Conservation (phyloP, 1,284 basidiomycete species). For the Ceratobasidium sp. region DNA sequence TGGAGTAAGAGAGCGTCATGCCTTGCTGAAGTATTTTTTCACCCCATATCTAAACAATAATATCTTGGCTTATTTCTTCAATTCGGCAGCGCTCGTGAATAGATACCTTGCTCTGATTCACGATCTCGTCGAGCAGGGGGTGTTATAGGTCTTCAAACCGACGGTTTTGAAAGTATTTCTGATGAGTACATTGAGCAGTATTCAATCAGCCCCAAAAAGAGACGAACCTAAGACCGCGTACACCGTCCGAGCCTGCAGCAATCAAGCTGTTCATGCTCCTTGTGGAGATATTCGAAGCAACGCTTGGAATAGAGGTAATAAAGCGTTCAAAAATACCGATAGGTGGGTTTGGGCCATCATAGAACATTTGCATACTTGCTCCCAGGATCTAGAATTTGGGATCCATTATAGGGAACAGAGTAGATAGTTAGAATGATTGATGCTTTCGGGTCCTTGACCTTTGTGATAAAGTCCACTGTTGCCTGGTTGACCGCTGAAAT, state of each 20-base stretch:
- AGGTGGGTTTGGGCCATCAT: slow-evolving; percentile 60
- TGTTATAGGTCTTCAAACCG: slow-evolving; percentile 54
- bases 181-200: not conserved
- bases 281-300: slow-evolving; percentile 53
- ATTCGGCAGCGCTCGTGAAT: not conserved
- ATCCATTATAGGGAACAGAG: not conserved
- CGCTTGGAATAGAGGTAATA: slow-evolving; percentile 52
- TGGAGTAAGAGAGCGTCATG: slow-evolving; percentile 57
- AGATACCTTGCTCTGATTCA: slow-evolving; percentile 59
- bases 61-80: not conserved
- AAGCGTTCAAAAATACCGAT: slow-evolving; percentile 60
- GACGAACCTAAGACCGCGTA: slow-evolving; percentile 54
- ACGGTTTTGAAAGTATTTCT: slow-evolving; percentile 61
- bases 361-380: slow-evolving; percentile 56
- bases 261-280: slow-evolving; percentile 56
- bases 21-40: slow-evolving; percentile 45
- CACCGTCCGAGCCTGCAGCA: slow-evolving; percentile 54
- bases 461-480: slow-evolving; percentile 57
- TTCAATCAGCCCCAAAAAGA: not conserved
- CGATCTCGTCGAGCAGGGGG: slow-evolving; percentile 56
- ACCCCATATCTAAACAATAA: slow-evolving; percentile 54
- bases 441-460: slow-evolving; percentile 65
- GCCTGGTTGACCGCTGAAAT: slow-evolving; percentile 56
- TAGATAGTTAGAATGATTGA: slow-evolving; percentile 57
- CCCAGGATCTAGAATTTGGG: slow-evolving; percentile 49